phyloP scores from a whole-genome alignment of 2,329 filamentous ascomycete genomes.

The Sarocladium strictum region DNA sequence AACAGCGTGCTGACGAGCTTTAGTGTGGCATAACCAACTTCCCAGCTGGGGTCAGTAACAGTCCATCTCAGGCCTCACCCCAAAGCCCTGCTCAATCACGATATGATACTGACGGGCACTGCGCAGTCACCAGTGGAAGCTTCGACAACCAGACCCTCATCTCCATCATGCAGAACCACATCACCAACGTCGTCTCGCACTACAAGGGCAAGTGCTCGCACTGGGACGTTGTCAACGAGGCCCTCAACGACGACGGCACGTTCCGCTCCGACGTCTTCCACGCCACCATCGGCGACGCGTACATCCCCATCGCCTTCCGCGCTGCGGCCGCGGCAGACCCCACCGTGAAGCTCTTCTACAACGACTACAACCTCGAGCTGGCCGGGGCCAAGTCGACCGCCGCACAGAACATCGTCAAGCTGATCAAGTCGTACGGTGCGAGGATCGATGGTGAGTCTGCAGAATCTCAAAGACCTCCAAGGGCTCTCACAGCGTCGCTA shows the following conservation, averaged over 20 bases:
- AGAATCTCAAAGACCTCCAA: too few species aligned
- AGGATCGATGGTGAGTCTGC: constrained; percentile 45
- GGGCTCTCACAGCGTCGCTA: too few species aligned
- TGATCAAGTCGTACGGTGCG: constrained; percentile 40
- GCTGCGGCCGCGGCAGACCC: constrained; percentile 49
- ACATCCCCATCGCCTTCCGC: constrained; percentile 52
- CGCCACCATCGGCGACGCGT: constrained; percentile 43
- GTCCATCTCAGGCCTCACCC: too few species aligned
- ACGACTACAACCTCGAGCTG: constrained; percentile 56
- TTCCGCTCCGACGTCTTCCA: background rate
- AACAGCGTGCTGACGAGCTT: too few species aligned
- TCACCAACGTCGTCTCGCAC: constrained; percentile 35
- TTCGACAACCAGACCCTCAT: background rate
- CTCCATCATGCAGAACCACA: constrained; percentile 30
- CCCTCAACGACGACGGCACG: background rate
- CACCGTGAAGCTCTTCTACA: constrained; percentile 48
- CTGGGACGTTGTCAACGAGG: constrained; percentile 48
- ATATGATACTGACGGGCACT: too few species aligned
- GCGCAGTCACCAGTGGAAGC: too few species aligned
- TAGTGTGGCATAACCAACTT: constrained; percentile 39
- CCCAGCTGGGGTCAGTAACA: constrained; percentile 21
- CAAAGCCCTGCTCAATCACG: too few species aligned
- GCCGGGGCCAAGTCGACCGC: constrained; percentile 39
- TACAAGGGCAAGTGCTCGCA: constrained; percentile 40
- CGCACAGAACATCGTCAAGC: constrained; percentile 37